phyloP scores from a whole-genome alignment of 371 early-diverging fungal species.

The Ordospora pajunii region DNA sequence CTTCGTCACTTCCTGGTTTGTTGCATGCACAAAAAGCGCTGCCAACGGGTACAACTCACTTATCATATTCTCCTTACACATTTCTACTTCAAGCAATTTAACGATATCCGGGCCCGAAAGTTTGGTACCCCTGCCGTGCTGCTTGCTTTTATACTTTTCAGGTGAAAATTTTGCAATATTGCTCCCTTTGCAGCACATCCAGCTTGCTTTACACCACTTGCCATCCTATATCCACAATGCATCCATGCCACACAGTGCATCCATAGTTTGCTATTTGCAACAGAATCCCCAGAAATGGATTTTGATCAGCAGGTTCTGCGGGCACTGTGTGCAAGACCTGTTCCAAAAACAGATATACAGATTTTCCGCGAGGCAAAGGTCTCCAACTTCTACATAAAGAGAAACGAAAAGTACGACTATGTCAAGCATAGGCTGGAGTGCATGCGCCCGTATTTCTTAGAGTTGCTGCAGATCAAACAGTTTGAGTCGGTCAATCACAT shows the following conservation, averaged over 20 bases:
- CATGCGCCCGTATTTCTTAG: conserved; percentile 24
- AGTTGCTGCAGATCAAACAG: conserved; percentile 16
- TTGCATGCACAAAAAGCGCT: conserved; percentile 40
- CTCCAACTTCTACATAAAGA: conserved; percentile 36
- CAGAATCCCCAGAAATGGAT: background rate
- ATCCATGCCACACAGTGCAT: background rate
- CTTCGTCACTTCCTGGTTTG: conserved; percentile 38
- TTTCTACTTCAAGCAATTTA: conserved; percentile 38
- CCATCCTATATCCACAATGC: background rate
- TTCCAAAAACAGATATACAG: background rate
- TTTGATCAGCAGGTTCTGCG: background rate
- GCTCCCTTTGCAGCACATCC: background rate
- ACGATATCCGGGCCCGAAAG: conserved; percentile 36
- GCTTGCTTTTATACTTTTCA: conserved; percentile 11
- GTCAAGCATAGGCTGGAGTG: conserved; percentile 19
- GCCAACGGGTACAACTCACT: conserved; percentile 49
- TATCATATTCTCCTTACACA: conserved; percentile 1
- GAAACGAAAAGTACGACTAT: conserved; percentile 21
- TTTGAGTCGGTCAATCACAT: conserved; percentile 25
- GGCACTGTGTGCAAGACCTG: background rate
- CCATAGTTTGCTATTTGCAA: background rate
- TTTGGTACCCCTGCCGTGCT: background rate
- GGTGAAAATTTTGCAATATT: conserved; percentile 7
- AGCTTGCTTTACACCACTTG: background rate
- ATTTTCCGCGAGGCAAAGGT: background rate